Percentiles rank a stretch among this genome's conserved stretches.
Conservation (phyloP, 2,329 filamentous ascomycete genomes). For the Trichoderma sp. region DNA sequence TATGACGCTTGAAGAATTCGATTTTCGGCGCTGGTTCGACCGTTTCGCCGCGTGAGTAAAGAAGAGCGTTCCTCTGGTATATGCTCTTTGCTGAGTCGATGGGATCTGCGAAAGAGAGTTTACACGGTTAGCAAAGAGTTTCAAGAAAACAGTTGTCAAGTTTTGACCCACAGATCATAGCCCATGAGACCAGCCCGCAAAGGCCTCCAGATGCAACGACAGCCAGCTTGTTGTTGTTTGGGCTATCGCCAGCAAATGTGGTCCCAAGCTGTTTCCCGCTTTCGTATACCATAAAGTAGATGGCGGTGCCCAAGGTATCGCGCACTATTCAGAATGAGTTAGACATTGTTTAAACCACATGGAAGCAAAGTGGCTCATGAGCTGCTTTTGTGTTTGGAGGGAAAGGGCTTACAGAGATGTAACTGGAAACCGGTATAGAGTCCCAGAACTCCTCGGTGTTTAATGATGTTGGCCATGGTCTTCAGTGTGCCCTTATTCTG, state of each 20-base stretch:
- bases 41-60: slow-evolving; percentile 64
- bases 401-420: slow-evolving; percentile 67
- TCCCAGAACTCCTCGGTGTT: slow-evolving; percentile 70
- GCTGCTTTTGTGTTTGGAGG: neutral
- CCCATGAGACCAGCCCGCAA: slow-evolving; percentile 84
- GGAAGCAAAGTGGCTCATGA: neutral
- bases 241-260: slow-evolving; percentile 69
- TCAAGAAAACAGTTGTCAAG: neutral
- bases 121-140: neutral
- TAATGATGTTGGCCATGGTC: slow-evolving; percentile 75
- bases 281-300: slow-evolving; percentile 90
- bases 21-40: slow-evolving; percentile 71
- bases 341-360: slow-evolving; percentile 6
- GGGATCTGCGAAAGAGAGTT: slow-evolving; percentile 48
- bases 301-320: slow-evolving; percentile 79
- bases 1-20: slow-evolving; percentile 72
- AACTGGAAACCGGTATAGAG: slow-evolving; percentile 80
- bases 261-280: slow-evolving; percentile 80
- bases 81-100: slow-evolving; percentile 84
- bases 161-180: slow-evolving; percentile 63
- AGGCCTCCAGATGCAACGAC: slow-evolving; percentile 77
- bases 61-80: slow-evolving; percentile 79
- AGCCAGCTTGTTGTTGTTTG: slow-evolving; percentile 76
- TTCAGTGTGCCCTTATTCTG: slow-evolving; percentile 76
- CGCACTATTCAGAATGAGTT: slow-evolving; percentile 56